phyloP scores from a whole-genome alignment of 257 asterid genomes.

The Petrea volubilis region DNA sequence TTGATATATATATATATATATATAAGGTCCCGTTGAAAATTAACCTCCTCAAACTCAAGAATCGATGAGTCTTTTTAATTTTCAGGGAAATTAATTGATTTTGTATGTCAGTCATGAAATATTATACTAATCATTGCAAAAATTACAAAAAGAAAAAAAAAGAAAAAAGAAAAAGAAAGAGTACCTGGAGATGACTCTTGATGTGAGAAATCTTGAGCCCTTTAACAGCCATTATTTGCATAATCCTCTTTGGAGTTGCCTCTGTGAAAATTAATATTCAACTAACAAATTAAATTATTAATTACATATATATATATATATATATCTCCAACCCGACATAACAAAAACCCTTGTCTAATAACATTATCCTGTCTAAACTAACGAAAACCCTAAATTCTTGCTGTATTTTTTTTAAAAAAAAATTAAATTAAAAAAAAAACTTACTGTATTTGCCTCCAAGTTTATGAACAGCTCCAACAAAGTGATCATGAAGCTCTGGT shows the following conservation, averaged over 20 bases:
- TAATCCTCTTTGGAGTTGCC: constrained; percentile 59
- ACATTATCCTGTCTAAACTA: too few relatives aligned
- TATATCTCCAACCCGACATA: too few relatives aligned
- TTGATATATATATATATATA: too few relatives aligned
- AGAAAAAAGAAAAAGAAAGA: background rate
- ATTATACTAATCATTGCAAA: too few relatives aligned
- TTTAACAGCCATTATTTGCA: constrained; percentile 50
- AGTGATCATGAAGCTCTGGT: constrained; percentile 44
- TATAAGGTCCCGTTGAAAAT: too few relatives aligned
- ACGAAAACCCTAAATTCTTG: background rate
- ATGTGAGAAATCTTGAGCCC: constrained; percentile 52
- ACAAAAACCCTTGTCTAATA: too few relatives aligned
- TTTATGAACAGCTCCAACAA: constrained; percentile 37
- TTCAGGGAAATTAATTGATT: too few relatives aligned
- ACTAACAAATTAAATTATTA: background rate
- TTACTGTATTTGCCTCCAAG: constrained; percentile 50
- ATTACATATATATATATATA: too few relatives aligned
- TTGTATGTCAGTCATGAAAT: background rate
- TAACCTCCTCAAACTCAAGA: too few relatives aligned
- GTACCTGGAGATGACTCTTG: constrained; percentile 66
- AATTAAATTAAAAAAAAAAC: background rate
- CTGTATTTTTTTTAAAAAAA: background rate
- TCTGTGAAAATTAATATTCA: constrained; percentile 17
- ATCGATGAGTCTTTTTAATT: too few relatives aligned
- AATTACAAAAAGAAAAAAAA: background rate